These are phyloP conservation scores for Wickerhamiella occidentalis DNA, from an alignment of 805 yeast genomes.

Conservation along the genomic window DNA sequence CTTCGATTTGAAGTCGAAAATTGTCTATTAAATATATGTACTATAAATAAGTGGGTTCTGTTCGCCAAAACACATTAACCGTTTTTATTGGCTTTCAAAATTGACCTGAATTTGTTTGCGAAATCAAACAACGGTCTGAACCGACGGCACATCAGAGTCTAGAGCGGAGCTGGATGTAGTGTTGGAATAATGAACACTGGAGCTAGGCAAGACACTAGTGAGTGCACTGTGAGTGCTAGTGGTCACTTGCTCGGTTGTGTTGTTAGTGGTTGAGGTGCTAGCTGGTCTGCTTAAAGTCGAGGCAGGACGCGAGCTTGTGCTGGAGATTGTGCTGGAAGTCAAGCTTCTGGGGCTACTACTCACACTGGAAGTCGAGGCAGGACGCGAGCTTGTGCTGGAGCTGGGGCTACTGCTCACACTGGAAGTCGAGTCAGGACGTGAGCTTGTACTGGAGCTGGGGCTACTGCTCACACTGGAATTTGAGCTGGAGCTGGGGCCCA, in stretches of 20 bases:
- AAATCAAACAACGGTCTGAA: neutral
- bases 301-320: neutral
- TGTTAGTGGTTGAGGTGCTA: constrained; percentile 5
- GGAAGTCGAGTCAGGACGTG: neutral
- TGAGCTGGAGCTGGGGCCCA: neutral
- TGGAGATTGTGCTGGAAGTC: constrained; percentile 1
- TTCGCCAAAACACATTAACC: neutral
- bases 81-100: neutral
- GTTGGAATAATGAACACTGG: neutral
- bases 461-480: neutral
- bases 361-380: neutral
- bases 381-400: neutral
- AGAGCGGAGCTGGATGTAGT: constrained; percentile 1
- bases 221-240: neutral
- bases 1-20: no score
- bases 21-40: neutral
- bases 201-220: neutral
- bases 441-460: neutral
- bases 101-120: neutral
- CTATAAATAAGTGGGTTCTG: neutral
- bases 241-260: neutral
- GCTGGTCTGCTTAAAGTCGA: constrained; percentile 1
- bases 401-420: neutral
- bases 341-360: neutral
- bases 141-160: neutral